phyloP scores from a whole-genome alignment of 345 rosid species.

The Eucalyptus albens region DNA sequence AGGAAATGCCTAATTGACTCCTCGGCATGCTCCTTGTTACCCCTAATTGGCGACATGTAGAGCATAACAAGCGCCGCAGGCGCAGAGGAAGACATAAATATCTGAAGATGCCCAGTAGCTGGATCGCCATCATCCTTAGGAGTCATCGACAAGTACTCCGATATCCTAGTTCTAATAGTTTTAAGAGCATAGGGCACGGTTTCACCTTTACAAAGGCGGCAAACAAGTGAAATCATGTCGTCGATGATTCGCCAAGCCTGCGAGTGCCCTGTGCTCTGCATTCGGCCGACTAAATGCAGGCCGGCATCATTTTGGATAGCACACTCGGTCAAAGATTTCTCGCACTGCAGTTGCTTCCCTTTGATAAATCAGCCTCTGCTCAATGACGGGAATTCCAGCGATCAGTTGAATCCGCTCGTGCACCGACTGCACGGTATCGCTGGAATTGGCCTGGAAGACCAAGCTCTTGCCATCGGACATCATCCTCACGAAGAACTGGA shows the following conservation, averaged over 20 bases:
- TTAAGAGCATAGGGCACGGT: constrained; percentile 1
- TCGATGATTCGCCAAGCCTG: constrained; percentile 61
- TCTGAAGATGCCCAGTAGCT: constrained; percentile 31
- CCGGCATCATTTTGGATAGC: constrained; percentile 58
- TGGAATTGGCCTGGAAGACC: constrained; percentile 49
- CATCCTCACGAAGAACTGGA: constrained; percentile 62
- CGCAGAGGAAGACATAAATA: constrained; percentile 46
- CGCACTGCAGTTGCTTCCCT: constrained; percentile 75
- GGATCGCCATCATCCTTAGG: constrained; percentile 15
- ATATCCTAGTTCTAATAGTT: constrained; percentile 20
- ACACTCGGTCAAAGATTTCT: constrained; percentile 51
- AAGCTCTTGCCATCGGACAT: constrained; percentile 36
- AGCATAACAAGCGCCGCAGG: constrained; percentile 71
- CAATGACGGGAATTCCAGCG: constrained; percentile 47
- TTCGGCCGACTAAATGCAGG: constrained; percentile 59
- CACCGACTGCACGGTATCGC: constrained; percentile 50
- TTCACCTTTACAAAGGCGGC: constrained; percentile 27
- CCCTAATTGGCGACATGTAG: constrained; percentile 29
- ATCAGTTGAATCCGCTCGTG: constrained; percentile 35
- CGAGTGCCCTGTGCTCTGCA: constrained; percentile 56
- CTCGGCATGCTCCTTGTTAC: constrained; percentile 40
- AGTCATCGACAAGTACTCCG: constrained; percentile 25
- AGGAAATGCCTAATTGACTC: constrained; percentile 44
- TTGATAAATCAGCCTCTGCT: constrained; percentile 58
- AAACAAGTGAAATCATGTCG: constrained; percentile 37